Evolutionary conservation across 306 rosid genomes (phyloP).

Genomic region (Cucumis hystrix): DNA sequence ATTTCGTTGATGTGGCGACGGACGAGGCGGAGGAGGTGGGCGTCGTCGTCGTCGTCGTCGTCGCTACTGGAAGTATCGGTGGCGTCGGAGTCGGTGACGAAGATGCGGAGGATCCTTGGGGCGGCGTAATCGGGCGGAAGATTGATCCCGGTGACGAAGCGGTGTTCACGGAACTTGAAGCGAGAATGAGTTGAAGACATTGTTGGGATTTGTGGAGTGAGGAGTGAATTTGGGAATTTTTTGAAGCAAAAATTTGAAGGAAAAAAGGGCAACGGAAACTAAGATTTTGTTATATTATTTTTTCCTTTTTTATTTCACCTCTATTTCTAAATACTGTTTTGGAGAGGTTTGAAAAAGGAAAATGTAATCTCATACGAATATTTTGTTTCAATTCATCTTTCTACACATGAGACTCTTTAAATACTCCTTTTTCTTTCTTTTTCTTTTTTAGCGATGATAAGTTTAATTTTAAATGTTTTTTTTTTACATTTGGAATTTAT

Average conservation of each 20-base stretch:
- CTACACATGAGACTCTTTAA: no score
- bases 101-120: neutral
- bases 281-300: no score
- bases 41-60: neutral
- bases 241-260: neutral
- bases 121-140: neutral
- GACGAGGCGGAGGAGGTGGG: neutral
- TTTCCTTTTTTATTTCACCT: no score
- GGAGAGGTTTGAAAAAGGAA: no score
- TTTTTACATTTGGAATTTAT: no score
- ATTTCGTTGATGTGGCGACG: neutral
- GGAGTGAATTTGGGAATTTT: neutral
- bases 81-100: neutral
- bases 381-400: no score
- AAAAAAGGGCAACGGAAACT: neutral
- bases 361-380: no score
- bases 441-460: no score
- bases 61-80: neutral
- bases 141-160: neutral
- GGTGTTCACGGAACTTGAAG: neutral
- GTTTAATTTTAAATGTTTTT: no score
- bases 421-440: no score
- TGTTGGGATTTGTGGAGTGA: neutral
- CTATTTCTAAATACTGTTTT: no score
- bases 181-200: neutral